phyloP scores from a whole-genome alignment of 192 early-diverging fungal species.

The Gamsiella multidivaricata region DNA sequence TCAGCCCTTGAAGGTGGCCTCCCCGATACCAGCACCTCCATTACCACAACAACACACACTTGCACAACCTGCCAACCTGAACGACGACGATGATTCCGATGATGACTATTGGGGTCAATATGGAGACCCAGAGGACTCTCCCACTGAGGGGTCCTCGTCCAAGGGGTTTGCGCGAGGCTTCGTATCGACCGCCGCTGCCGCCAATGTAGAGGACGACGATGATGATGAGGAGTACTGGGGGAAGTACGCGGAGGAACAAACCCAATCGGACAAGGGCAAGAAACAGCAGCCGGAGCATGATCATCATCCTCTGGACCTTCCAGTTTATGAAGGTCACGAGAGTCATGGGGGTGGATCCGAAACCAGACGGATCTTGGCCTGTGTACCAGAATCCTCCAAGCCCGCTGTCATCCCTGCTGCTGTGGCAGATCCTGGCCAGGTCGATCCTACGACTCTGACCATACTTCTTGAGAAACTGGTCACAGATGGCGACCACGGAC shows the following conservation, averaged over 20 bases:
- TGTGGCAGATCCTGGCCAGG: background rate
- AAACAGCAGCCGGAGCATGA: background rate
- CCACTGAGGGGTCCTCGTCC: background rate
- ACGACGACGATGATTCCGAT: constrained; percentile 25
- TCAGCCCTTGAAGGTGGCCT: no score
- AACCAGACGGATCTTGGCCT: constrained; percentile 1
- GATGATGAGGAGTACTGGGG: constrained; percentile 47
- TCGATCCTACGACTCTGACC: constrained; percentile 19
- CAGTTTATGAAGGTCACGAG: background rate
- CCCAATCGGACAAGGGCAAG: background rate
- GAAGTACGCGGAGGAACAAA: constrained; percentile 37
- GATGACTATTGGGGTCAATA: constrained; percentile 54
- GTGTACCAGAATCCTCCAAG: no score
- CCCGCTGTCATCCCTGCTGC: background rate
- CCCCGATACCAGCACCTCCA: background rate
- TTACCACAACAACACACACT: background rate
- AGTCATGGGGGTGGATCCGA: background rate
- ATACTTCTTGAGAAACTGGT: constrained; percentile 18
- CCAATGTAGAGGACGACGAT: constrained; percentile 15
- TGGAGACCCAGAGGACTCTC: constrained; percentile 10
- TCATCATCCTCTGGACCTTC: no score
- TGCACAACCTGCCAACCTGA: no score
- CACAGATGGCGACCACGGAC: background rate
- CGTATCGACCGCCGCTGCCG: background rate
- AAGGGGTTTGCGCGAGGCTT: background rate